Evolutionary conservation across 768 basidiomycete species (phyloP).

Genomic region (Leccinum imitatum): DNA sequence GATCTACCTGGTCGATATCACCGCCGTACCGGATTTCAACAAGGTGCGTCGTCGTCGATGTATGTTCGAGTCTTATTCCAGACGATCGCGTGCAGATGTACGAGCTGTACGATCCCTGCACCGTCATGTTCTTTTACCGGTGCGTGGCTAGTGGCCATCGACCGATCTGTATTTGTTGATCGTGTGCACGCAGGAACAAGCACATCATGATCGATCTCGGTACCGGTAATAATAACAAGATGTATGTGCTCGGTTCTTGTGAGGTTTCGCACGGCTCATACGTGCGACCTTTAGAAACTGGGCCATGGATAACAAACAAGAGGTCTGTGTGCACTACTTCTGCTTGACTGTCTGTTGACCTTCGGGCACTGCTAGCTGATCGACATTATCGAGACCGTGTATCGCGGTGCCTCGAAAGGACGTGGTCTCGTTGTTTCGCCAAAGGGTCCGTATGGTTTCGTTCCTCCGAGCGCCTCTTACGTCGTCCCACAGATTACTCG

Average conservation of each 20-base stretch:
- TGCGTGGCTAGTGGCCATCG: conserved; percentile 35
- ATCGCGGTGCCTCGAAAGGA: conserved; percentile 96
- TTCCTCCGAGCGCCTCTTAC: neutral
- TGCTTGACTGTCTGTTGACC: neutral
- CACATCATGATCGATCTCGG: conserved; percentile 99
- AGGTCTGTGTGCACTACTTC: conserved; percentile 48
- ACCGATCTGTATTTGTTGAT: neutral
- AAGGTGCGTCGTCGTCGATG: conserved; percentile 53
- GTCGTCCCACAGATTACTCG: conserved; percentile 60
- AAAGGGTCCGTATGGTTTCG: conserved; percentile 58
- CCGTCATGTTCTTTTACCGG: conserved; percentile 99
- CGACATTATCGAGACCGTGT: conserved; percentile 97
- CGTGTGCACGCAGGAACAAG: conserved; percentile 65
- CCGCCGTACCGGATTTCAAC: conserved; percentile 97
- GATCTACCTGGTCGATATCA: conserved; percentile 94
- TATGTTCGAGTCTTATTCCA: neutral
- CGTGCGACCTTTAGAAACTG: conserved; percentile 69
- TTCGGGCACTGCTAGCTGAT: conserved; percentile 60
- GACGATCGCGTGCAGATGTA: conserved; percentile 73
- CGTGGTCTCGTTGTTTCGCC: conserved; percentile 97
- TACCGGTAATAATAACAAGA: conserved; percentile 99
- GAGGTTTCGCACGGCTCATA: neutral
- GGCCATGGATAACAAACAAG: conserved; percentile 99
- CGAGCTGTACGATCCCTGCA: conserved; percentile 95
- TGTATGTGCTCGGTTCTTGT: conserved; percentile 51